Base-by-base conservation (phyloP, 2,329 filamentous ascomycete species). In the Magnaporthiopsis rhizophila region DNA sequence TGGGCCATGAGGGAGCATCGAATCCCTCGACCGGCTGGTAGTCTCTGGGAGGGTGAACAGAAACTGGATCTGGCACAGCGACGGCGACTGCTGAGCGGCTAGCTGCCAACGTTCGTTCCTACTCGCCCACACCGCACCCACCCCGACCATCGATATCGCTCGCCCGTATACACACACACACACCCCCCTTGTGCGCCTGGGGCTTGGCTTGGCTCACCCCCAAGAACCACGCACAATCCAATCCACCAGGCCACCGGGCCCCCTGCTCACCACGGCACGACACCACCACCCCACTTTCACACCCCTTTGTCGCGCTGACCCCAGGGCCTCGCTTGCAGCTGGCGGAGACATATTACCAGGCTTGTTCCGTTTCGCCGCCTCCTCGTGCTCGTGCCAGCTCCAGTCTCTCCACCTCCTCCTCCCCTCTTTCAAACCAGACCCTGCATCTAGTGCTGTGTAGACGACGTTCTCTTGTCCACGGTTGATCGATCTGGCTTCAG, bases 301-400 rank as follows among this genome's bases (percentile, higher is more conserved):
- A 26, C 45, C 61, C 61, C 30, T 3, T 62, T 62, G 38, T 56
- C 61, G 38, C 60, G 30, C 21, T 62, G 50, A 28, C 45, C 50
- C 38, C 34, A 60, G 30, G 30, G 24, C n/a, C 60, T 62, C 60
- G 28, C 60, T 62, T 45, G 28, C 56, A 58, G n/a, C n/a, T 34
- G 34, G 61, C 30, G 61, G 45, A 62, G 61, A 24, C 61, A 62
- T 62, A 62, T 62, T 62, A 62, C 38, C 61, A 34, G 28, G 56
- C 61, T 34, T 24, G 45, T 57, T 57, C 61, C 61, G 61, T 57
- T 45, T 62, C 21, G 61, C 32, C 61, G 50, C 18, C 61, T 30
- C 24, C 61, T 26, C 61, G 28, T 32, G 30, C 59, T 30, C 30
- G 30, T 30, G 30, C 30, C 38, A 50, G 38, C 38, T 50, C 38